Base-by-base conservation (phyloP, 2,329 filamentous ascomycete genomes). In the Aspergillus novofumigatus region DNA sequence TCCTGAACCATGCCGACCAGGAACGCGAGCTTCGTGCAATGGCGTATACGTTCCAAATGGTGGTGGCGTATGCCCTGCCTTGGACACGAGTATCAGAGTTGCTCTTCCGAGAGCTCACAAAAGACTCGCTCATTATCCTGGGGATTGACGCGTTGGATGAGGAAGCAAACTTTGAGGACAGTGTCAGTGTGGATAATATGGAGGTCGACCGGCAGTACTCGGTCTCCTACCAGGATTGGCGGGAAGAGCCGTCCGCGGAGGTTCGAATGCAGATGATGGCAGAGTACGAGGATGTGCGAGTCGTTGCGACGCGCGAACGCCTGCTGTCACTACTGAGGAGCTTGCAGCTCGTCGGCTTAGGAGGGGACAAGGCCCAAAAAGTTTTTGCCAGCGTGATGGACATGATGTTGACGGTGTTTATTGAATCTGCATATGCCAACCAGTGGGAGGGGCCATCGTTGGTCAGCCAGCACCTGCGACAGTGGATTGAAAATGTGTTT, bases 311-410 rank as follows among this genome's bases (percentile, higher is more conserved):
- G 21, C 72, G 72, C 8, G 65, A 72, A 45, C 65, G 59, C n/a
- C 62, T 78, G 17, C 56, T 77, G 23, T 61, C 67, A 23, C 67
- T 83, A 11, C 66, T 83, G 17, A 72, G 74, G 45, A 73, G 72
- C 6, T 67, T 86, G 23, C 76, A 82, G 56, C 71, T 77, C 20
- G 78, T 84, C 17, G 84, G 83, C 0, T 72, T 87, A 25, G 83
- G 83, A 10, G 80, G 79, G 32, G 78, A 80, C 44, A 76, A 75
- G 49, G 78, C 80, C 4, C 82, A 86, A 64, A 80, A 80, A 56
- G 79, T 84, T 7, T 82, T 86, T 60, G 85, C 83, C 2, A 74
- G 77, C 54, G 82, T 84, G 1, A 82, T 86, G 76, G 79, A 84
- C 64, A 77, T 79, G 38, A 71, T 86, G 60, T 75, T 88, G 62